phyloP scores from a whole-genome alignment of 139 green algal species.

The Microglena sp. region DNA sequence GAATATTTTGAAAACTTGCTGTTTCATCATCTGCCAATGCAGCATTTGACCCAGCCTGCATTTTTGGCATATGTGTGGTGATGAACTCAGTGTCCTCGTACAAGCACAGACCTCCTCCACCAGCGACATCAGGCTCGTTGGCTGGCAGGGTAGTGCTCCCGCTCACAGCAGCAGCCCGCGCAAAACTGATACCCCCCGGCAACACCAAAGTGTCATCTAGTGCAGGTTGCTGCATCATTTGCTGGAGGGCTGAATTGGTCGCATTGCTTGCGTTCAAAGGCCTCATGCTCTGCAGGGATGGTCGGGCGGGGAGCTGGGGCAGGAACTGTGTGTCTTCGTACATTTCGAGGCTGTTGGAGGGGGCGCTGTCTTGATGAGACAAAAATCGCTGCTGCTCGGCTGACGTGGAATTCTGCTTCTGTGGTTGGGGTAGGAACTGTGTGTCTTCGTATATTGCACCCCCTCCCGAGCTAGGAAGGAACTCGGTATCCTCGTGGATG shows the following conservation, averaged over 20 bases:
- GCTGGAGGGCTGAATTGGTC: neutral
- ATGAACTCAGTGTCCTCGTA: slow-evolving; percentile 13
- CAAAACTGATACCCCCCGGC: neutral
- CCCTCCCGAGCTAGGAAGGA: neutral
- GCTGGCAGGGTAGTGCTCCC: neutral
- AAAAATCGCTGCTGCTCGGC: neutral
- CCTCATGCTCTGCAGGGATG: neutral
- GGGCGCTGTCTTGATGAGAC: neutral
- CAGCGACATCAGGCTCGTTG: neutral
- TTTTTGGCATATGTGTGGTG: neutral
- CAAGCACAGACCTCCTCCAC: neutral
- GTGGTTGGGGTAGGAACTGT: too few species aligned
- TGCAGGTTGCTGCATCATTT: neutral
- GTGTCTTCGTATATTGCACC: neutral
- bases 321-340: slow-evolving; percentile 16
- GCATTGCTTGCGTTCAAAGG: neutral
- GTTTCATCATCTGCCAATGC: too few species aligned
- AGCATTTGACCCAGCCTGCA: too few species aligned
- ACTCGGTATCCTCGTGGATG: slow-evolving; percentile 13
- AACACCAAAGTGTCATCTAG: neutral
- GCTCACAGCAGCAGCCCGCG: neutral
- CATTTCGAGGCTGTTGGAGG: neutral
- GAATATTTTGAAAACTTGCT: too few species aligned
- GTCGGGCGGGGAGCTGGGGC: neutral
- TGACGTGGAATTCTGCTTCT: neutral